Percentiles rank a stretch among this genome's conserved stretches.
Conservation (phyloP, 768 basidiomycete genomes). For the Coprinellus micaceus region DNA sequence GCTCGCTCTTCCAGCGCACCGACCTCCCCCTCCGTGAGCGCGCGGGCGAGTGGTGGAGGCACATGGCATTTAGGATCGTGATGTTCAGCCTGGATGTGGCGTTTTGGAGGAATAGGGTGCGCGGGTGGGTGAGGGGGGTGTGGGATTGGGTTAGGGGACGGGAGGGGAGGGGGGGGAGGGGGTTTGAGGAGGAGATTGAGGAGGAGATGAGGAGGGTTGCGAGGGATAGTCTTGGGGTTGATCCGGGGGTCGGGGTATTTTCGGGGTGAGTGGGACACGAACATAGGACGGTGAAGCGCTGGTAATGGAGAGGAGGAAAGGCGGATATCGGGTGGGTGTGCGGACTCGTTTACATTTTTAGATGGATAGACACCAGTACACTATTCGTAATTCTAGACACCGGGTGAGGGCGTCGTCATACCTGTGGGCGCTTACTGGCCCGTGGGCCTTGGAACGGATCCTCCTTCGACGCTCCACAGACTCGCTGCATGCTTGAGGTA, state of each 20-base stretch:
- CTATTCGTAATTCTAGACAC: too few species aligned
- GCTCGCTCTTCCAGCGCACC: slow-evolving; percentile 49
- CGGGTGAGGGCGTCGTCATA: too few species aligned
- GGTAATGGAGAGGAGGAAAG: too few species aligned
- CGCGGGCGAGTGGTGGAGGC: slow-evolving; percentile 50
- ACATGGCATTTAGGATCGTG: slow-evolving; percentile 59
- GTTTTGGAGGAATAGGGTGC: slow-evolving; percentile 60
- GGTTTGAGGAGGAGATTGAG: slow-evolving; percentile 78
- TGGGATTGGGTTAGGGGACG: slow-evolving; percentile 39
- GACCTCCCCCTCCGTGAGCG: slow-evolving; percentile 40
- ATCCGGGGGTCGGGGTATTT: slow-evolving; percentile 59
- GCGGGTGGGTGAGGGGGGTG: slow-evolving; percentile 38
- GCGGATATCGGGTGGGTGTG: too few species aligned
- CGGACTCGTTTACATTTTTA: too few species aligned
- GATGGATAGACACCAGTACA: too few species aligned
- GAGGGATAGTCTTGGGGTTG: slow-evolving; percentile 75
- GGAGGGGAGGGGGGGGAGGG: slow-evolving; percentile 67
- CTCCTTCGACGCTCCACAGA: too few species aligned
- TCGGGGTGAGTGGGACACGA: slow-evolving; percentile 35
- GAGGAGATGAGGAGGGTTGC: slow-evolving; percentile 69
- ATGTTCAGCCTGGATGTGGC: slow-evolving; percentile 68
- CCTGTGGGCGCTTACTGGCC: too few species aligned
- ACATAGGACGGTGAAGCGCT: background rate
- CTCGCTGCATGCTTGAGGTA: too few species aligned
- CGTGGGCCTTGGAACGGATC: too few species aligned